A percentile compares a stretch with the other conserved stretches of the same genome.
Evolutionary conservation across 2,329 filamentous ascomycete species (phyloP).

Genomic region (Fusarium foetens): DNA sequence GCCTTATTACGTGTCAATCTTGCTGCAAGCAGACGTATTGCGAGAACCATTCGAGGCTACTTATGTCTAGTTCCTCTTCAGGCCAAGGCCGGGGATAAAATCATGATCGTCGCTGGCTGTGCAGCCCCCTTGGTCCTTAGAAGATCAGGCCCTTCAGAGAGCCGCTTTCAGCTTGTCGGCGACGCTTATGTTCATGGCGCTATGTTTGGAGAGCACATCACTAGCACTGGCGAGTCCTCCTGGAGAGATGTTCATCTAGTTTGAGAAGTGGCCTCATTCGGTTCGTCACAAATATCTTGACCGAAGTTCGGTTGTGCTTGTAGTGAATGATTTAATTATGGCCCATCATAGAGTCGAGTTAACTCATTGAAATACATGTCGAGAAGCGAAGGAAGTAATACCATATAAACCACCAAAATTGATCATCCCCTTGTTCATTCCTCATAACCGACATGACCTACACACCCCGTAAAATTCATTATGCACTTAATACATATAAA

Average conservation of each 20-base stretch:
- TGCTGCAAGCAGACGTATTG: conserved; percentile 28
- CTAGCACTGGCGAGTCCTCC: conserved; percentile 1
- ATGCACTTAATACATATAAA: conserved; percentile 12
- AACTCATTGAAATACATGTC: conserved; percentile 34
- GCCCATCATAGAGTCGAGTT: conserved; percentile 19
- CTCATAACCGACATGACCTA: conserved; percentile 1
- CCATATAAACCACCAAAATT: conserved; percentile 36
- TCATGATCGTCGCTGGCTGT: not conserved
- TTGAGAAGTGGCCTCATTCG: not conserved
- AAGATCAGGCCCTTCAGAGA: conserved; percentile 16
- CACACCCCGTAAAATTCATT: conserved; percentile 11
- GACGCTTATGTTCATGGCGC: conserved; percentile 30
- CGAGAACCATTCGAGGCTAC: conserved; percentile 31
- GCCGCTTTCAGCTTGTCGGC: conserved; percentile 23
- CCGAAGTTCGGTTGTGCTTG: not conserved
- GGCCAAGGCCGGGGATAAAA: conserved; percentile 18
- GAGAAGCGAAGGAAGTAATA: conserved; percentile 29
- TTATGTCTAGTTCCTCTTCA: conserved; percentile 33
- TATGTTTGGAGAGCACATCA: conserved; percentile 35
- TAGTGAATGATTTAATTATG: not conserved
- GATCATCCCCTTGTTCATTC: conserved; percentile 7
- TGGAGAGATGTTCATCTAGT: conserved; percentile 28
- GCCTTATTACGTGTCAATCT: conserved; percentile 22
- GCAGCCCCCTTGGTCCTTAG: conserved; percentile 29
- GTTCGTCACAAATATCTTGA: not conserved